Percentiles rank a stretch among this genome's conserved stretches.
These are phyloP conservation scores for Leccinum sublutescens DNA, from an alignment of 768 basidiomycete species.

Conservation along the genomic window DNA sequence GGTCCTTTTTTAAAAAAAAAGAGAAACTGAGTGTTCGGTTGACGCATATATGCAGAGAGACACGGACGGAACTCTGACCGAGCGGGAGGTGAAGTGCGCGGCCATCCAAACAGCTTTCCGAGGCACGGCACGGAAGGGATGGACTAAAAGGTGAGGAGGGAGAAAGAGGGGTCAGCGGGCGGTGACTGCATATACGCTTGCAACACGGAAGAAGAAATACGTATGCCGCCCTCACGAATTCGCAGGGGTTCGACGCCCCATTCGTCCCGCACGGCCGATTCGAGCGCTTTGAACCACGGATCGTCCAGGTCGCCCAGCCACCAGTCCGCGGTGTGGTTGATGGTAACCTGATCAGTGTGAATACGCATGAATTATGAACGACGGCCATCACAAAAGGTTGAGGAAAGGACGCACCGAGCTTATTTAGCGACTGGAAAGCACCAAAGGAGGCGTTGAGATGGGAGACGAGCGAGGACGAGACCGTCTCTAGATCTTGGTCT, in stretches of 20 bases:
- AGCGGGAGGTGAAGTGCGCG: conserved; percentile 92
- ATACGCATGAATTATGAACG: not conserved
- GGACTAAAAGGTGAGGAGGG: conserved; percentile 56
- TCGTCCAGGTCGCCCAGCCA: conserved; percentile 91
- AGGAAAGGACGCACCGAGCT: conserved; percentile 47
- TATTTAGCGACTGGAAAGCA: conserved; percentile 63
- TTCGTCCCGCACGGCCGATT: conserved; percentile 77
- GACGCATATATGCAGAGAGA: not conserved
- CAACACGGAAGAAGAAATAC: conserved; percentile 23
- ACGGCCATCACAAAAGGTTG: not conserved
- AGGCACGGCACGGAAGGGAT: conserved; percentile 93
- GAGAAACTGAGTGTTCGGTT: not conserved
- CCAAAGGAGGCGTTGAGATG: conserved; percentile 62
- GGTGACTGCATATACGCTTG: not conserved
- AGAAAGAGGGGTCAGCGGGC: not conserved
- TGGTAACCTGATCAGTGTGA: conserved; percentile 52
- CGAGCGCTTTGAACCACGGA: conserved; percentile 83
- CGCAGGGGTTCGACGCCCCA: conserved; percentile 86
- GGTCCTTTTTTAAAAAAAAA: conserved; percentile 50
- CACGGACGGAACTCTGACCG: conserved; percentile 81
- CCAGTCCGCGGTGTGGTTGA: conserved; percentile 90
- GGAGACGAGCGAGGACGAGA: conserved; percentile 58
- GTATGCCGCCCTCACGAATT: conserved; percentile 90
- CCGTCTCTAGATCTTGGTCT: conserved; percentile 77
- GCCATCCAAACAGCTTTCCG: conserved; percentile 87